Percentiles rank a stretch among this genome's conserved stretches.
Conservation (phyloP, 108 stramenopile genomes). For the Seminavis robusta region DNA sequence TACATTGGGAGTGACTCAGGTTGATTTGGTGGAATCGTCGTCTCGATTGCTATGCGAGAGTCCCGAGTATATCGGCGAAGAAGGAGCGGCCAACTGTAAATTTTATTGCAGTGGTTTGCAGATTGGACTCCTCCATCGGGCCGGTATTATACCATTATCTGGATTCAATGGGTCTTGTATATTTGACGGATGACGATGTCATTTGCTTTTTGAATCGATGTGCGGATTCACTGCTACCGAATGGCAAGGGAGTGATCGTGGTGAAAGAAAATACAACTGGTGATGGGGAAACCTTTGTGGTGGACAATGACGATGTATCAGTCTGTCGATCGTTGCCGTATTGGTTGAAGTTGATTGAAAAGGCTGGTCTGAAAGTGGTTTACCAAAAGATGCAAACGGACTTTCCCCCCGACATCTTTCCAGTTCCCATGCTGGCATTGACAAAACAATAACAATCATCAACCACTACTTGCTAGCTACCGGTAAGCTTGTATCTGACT, state of each 20-base stretch:
- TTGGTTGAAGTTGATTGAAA: constrained; percentile 59
- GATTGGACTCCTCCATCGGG: constrained; percentile 72
- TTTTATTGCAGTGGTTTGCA: constrained; percentile 80
- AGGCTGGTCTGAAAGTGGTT: constrained; percentile 71
- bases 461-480: no score
- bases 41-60: constrained; percentile 79
- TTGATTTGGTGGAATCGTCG: constrained; percentile 90
- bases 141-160: constrained; percentile 76
- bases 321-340: constrained; percentile 75
- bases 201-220: constrained; percentile 75
- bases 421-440: constrained; percentile 83
- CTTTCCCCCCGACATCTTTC: constrained; percentile 87
- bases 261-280: constrained; percentile 89
- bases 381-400: constrained; percentile 51
- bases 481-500: no score
- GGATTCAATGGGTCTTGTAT: constrained; percentile 95
- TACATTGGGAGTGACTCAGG: constrained; percentile 61
- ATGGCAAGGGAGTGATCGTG: constrained; percentile 75
- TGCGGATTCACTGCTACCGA: constrained; percentile 34
- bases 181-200: constrained; percentile 86
- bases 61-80: constrained; percentile 73
- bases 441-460: no score
- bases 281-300: constrained; percentile 63
- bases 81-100: constrained; percentile 46
- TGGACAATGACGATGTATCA: constrained; percentile 86